Evolutionary conservation across 2,329 filamentous ascomycete species (phyloP), one percentile per base, ranked within the genome.

Genomic region (Pyrenophora graminea): DNA sequence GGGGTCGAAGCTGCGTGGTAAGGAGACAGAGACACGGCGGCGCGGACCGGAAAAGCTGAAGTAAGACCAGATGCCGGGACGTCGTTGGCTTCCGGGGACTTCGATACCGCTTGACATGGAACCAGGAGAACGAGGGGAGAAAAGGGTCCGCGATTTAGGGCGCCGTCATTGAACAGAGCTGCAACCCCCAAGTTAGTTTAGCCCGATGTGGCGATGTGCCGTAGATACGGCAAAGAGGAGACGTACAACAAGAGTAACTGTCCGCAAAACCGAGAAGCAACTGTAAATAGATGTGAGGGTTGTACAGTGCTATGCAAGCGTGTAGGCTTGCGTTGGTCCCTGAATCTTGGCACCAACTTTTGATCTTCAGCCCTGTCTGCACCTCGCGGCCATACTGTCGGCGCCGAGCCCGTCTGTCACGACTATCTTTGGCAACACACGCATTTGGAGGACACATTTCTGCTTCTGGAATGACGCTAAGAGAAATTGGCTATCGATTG

Each of bases 71-170:
- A 82, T 76, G 61, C 72, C 75, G 61, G 77, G 74, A 66, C 75
- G 76, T 66, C 74, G 72, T 72, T 75, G 76, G 60, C 63, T 61
- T 53, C 58, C 63, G 58, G 56, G 51, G 63, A 76, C 73, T 73
- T 80, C 77, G 62, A 79, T 71, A 59, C 77, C 77, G 74, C 79
- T 80, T 74, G 81, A 83, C 81, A 83, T 83, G 69, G 74, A 59
- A 64, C 59, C 54, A 57, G 47, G 76, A 51, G 41, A 39, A 42
- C 27, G 33, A 54, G 58, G 54, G 53, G 43, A 48, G 55, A 44
- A 58, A 59, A 60, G 58, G 62, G 58, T 53, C 54, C 51, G 53
- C 45, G 39, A 42, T 45, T 63, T 48, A 64, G 54, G 59, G 57
- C 51, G 54, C 32, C 46, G 40, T 53, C 62, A 64, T 63, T 46